These are phyloP conservation scores for Saccharomycopsis javanensis DNA, from an alignment of 805 yeast genomes.

Conservation along the genomic window DNA sequence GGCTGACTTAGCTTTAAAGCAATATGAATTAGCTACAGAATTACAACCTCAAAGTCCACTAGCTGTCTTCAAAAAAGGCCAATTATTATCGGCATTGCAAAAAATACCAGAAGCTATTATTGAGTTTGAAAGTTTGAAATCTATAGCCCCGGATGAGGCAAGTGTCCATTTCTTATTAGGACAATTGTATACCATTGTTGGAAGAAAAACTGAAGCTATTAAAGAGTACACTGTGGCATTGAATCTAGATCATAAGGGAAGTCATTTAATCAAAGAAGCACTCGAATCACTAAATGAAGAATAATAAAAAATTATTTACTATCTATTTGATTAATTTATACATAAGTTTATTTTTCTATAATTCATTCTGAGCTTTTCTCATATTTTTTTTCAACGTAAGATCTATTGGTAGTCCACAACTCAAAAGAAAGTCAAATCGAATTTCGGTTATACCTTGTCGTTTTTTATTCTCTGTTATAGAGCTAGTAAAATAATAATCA, in stretches of 20 bases:
- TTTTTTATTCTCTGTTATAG: not conserved
- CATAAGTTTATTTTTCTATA: not conserved
- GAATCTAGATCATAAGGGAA: slow-evolving; percentile 87
- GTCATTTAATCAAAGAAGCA: slow-evolving; percentile 76
- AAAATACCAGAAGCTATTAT: slow-evolving; percentile 62
- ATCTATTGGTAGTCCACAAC: slow-evolving; percentile 12
- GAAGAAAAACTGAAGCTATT: slow-evolving; percentile 68
- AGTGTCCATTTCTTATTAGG: slow-evolving; percentile 86
- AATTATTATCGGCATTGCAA: slow-evolving; percentile 61
- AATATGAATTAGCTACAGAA: slow-evolving; percentile 73
- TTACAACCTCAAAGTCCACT: slow-evolving; percentile 80
- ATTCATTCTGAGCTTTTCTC: slow-evolving; percentile 3
- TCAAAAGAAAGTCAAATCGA: slow-evolving; percentile 11
- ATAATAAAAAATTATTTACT: not conserved
- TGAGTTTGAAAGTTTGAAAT: slow-evolving; percentile 62
- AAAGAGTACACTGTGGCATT: slow-evolving; percentile 81
- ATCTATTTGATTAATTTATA: not conserved
- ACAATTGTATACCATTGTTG: slow-evolving; percentile 68
- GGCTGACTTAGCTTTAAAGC: slow-evolving; percentile 62
- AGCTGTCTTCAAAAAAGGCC: slow-evolving; percentile 84
- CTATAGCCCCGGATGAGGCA: slow-evolving; percentile 89
- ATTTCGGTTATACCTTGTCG: slow-evolving; percentile 17
- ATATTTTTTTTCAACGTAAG: slow-evolving; percentile 8
- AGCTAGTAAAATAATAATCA: slow-evolving; percentile 14
- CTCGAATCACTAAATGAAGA: slow-evolving; percentile 40